phyloP scores from a whole-genome alignment of 208 protist species.

The Crithidia fasciculata region DNA sequence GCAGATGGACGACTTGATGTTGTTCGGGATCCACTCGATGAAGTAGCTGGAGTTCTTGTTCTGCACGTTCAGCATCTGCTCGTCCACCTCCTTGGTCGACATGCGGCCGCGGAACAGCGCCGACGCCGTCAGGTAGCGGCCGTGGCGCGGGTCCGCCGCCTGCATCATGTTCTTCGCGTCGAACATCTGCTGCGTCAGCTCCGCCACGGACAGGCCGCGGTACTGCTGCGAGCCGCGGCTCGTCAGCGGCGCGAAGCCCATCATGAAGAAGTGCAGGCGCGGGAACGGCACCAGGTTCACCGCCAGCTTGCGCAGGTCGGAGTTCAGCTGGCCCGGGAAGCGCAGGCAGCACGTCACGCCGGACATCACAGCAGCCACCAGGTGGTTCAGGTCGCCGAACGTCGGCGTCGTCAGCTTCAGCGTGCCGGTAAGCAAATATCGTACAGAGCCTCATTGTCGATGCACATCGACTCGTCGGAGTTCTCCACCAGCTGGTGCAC shows the following conservation, averaged over 20 bases:
- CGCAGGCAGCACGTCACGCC: constrained; percentile 96
- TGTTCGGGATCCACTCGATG: constrained; percentile 87
- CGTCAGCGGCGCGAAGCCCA: constrained; percentile 96
- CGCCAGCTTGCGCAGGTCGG: constrained; percentile 76
- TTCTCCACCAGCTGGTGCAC: constrained; percentile 98
- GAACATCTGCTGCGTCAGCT: constrained; percentile 98
- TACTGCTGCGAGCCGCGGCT: constrained; percentile 87
- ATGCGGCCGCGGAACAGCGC: constrained; percentile 94
- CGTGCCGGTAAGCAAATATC: constrained; percentile 98
- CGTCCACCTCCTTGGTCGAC: constrained; percentile 86
- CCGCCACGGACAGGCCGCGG: constrained; percentile 61
- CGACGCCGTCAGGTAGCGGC: constrained; percentile 74
- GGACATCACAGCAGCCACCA: constrained; percentile 95
- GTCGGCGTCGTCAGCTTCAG: constrained; percentile 97
- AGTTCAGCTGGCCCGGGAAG: constrained; percentile 97
- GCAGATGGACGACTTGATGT: constrained; percentile 86
- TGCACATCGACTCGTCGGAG: constrained; percentile 83
- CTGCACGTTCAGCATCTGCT: constrained; percentile 32
- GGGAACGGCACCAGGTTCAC: constrained; percentile 96
- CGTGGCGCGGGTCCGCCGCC: constrained; percentile 47
- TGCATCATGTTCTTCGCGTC: constrained; percentile 99
- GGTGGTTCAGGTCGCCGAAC: constrained; percentile 97
- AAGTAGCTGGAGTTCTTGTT: constrained; percentile 93
- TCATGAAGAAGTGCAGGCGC: constrained; percentile 98
- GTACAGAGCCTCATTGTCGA: constrained; percentile 99